Conservation (phyloP, 2,329 filamentous ascomycete species). For the Sporothrix sp. region DNA sequence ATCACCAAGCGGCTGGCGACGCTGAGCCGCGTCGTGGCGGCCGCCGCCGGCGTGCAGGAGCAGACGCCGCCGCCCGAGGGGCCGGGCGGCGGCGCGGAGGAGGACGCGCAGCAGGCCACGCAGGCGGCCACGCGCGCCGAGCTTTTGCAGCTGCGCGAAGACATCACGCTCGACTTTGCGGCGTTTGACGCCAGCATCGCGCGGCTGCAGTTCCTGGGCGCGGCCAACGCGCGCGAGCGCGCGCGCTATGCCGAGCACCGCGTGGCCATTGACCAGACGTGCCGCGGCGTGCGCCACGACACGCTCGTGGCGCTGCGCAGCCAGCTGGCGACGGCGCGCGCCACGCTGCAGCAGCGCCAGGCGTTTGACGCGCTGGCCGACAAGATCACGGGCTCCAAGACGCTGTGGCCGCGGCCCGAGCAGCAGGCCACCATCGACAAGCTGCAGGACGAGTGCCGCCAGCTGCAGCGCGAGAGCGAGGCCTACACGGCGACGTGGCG, state of each 20-base stretch:
- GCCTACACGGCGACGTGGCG: conserved; percentile 76
- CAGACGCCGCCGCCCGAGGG: conserved; percentile 58
- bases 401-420: conserved; percentile 75
- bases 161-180: conserved; percentile 79
- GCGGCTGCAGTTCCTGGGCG: conserved; percentile 76
- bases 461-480: conserved; percentile 74
- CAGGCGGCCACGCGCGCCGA: too few relatives aligned
- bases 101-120: too few relatives aligned
- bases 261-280: conserved; percentile 65
- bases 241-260: conserved; percentile 76
- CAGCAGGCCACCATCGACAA: conserved; percentile 69
- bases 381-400: conserved; percentile 70
- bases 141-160: conserved; percentile 65
- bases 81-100: conserved; percentile 10
- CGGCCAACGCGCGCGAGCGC: conserved; percentile 74
- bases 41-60: conserved; percentile 34
- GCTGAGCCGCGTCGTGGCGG: conserved; percentile 53
- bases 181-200: conserved; percentile 79
- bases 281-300: conserved; percentile 65
- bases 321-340: conserved; percentile 69
- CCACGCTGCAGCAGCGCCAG: conserved; percentile 67
- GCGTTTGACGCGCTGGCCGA: conserved; percentile 82
- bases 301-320: conserved; percentile 56
- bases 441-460: conserved; percentile 77
- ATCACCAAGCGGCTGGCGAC: conserved; percentile 71